Evolutionary conservation across 208 protist genomes (phyloP), one percentile per base, ranked within the genome.

Genomic region (Crithidia expoeki): DNA sequence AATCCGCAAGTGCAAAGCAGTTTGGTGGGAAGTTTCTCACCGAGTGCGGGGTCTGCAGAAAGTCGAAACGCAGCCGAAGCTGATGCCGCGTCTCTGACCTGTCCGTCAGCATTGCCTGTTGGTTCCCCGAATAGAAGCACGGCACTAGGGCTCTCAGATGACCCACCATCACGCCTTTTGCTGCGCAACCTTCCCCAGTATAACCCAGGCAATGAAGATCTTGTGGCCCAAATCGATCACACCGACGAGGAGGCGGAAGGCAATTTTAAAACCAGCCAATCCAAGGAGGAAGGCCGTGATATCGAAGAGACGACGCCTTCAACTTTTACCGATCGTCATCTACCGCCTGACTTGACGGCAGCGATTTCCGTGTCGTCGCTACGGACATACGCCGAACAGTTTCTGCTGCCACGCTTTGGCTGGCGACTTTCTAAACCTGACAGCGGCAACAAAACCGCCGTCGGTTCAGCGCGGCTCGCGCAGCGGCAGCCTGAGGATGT

Each of bases 351-450:
- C 38, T 21, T 17, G 2, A 11, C 47, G 16, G 32, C 63, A 19
- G 11, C 51, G 58, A 51, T 72, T 6, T 32, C 72, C 4, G 68
- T 62, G 32, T 33, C 57, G 46, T 36, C n/a, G 34, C 58, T 77
- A 19, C 72, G 62, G 16, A 17, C 16, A 23, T 72, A 77, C 58
- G 72, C 72, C 0, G 50, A 68, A 23, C 32, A 60, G 19, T 51
- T 62, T 30, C 50, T 77, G 28, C 58, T 77, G 14, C 72, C 64
- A 1, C 72, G 72, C 47, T 55, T 77, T 34, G 72, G 72, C 33
- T 77, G 72, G 72, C 63, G 68, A n/a, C 17, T 21, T 2, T 42
- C 46, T 7, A 52, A 32, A 36, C 28, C 30, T 19, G 34, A 12
- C 5, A 61, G 32, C 14, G 36, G 16, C 5, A 61, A 23, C 14